Percentiles rank a stretch among this genome's conserved stretches.
Evolutionary conservation across 371 early-diverging fungal species (phyloP).

Genomic region (Cokeromyces recurvatus): DNA sequence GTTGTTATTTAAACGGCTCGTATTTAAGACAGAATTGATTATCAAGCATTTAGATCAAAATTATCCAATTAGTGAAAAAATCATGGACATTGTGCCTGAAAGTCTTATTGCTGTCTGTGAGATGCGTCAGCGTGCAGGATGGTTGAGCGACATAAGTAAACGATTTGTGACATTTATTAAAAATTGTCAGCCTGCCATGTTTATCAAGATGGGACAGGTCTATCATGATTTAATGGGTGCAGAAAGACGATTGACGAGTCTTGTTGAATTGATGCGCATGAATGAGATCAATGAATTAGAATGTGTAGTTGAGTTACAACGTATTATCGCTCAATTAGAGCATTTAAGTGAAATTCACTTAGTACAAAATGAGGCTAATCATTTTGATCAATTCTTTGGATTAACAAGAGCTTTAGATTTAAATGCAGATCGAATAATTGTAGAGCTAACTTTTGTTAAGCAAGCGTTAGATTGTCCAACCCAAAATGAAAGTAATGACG

Average conservation of each 20-base stretch:
- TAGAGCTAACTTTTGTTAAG: slow-evolving; percentile 52
- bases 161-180: slow-evolving; percentile 67
- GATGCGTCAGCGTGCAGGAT: slow-evolving; percentile 63
- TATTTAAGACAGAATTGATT: slow-evolving; percentile 77
- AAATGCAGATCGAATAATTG: slow-evolving; percentile 61
- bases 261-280: slow-evolving; percentile 68
- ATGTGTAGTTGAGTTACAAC: slow-evolving; percentile 55
- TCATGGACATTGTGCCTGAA: slow-evolving; percentile 48
- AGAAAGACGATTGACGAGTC: slow-evolving; percentile 62
- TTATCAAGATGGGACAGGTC: slow-evolving; percentile 62
- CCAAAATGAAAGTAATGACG: slow-evolving; percentile 26
- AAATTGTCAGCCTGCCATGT: slow-evolving; percentile 64
- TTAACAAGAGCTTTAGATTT: slow-evolving; percentile 53
- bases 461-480: slow-evolving; percentile 30
- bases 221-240: slow-evolving; percentile 68
- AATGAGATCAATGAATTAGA: slow-evolving; percentile 67
- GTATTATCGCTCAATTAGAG: slow-evolving; percentile 62
- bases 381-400: slow-evolving; percentile 51
- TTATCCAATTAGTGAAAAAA: slow-evolving; percentile 53
- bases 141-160: slow-evolving; percentile 61
- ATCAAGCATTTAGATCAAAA: slow-evolving; percentile 74
- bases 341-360: slow-evolving; percentile 64
- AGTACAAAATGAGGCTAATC: slow-evolving; percentile 22
- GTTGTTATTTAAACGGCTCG: slow-evolving; percentile 73
- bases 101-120: slow-evolving; percentile 54